Evolutionary conservation across 495 filamentous ascomycete genomes (phyloP).

Genomic region (Xylaria scruposa): DNA sequence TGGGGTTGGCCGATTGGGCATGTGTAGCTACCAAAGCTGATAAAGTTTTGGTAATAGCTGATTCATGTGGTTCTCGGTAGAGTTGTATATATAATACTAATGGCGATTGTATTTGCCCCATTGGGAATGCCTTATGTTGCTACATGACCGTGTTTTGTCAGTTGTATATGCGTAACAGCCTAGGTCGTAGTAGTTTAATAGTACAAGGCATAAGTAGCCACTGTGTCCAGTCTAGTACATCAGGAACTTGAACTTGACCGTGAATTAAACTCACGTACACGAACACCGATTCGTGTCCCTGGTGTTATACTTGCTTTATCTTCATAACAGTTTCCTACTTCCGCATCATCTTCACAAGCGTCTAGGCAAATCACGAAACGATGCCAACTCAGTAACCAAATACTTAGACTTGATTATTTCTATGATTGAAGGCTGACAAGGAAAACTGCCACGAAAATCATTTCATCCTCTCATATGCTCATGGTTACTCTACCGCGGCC

Average conservation of each 20-base stretch:
- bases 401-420: neutral
- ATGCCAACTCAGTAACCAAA: neutral
- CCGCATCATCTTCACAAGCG: neutral
- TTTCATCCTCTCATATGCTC: neutral
- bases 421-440: neutral
- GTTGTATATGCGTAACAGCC: neutral
- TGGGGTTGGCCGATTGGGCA: neutral
- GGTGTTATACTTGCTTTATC: neutral
- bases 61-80: neutral
- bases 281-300: neutral
- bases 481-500: neutral
- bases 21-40: neutral
- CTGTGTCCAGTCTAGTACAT: neutral
- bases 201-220: neutral
- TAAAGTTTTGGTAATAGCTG: neutral
- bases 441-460: neutral
- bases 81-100: slow-evolving; percentile 2
- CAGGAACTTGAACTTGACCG: neutral
- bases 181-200: neutral
- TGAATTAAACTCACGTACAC: neutral
- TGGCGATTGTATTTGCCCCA: neutral
- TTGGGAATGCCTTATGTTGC: neutral
- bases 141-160: neutral
- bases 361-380: neutral
- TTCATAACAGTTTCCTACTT: neutral